A percentile compares a stretch with the other conserved stretches of the same genome.
Conservation (phyloP, 768 basidiomycete genomes). For the Rhizopogon vesiculosus region DNA sequence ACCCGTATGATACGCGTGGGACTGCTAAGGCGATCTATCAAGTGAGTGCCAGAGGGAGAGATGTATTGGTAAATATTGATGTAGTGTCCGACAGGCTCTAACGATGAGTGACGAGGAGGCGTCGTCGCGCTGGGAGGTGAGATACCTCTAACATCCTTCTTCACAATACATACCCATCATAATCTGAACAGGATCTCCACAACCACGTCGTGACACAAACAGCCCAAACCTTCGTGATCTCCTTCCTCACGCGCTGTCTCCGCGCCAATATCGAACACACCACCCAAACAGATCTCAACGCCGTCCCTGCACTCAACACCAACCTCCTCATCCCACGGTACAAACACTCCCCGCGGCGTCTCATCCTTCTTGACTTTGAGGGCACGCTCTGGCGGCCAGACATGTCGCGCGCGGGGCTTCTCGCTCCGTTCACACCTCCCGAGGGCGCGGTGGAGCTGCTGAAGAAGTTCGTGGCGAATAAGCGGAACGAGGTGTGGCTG, state of each 20-base stretch:
- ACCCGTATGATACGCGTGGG: slow-evolving; percentile 82
- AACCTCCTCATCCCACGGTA: slow-evolving; percentile 60
- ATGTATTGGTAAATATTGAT: not conserved
- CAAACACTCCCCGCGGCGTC: slow-evolving; percentile 56
- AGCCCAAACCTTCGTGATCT: slow-evolving; percentile 76
- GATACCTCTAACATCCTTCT: slow-evolving; percentile 12
- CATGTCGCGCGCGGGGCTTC: slow-evolving; percentile 40
- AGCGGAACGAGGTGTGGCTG: slow-evolving; percentile 75
- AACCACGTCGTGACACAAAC: slow-evolving; percentile 84
- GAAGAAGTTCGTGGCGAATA: slow-evolving; percentile 54
- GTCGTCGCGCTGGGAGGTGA: slow-evolving; percentile 68
- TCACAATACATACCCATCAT: not conserved
- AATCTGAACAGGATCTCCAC: slow-evolving; percentile 55
- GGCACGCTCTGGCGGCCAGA: slow-evolving; percentile 73
- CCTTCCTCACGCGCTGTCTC: slow-evolving; percentile 72
- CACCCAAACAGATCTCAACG: slow-evolving; percentile 19
- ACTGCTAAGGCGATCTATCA: slow-evolving; percentile 77
- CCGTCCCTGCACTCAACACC: slow-evolving; percentile 39
- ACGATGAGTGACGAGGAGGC: slow-evolving; percentile 78
- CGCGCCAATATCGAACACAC: slow-evolving; percentile 70
- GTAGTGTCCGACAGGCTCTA: slow-evolving; percentile 42
- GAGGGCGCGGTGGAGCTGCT: slow-evolving; percentile 41
- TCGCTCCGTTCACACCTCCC: slow-evolving; percentile 36
- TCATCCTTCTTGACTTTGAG: slow-evolving; percentile 76
- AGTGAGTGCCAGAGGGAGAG: slow-evolving; percentile 8